Evolutionary conservation across 257 asterid species (phyloP).

Genomic region (Solanum piurae): DNA sequence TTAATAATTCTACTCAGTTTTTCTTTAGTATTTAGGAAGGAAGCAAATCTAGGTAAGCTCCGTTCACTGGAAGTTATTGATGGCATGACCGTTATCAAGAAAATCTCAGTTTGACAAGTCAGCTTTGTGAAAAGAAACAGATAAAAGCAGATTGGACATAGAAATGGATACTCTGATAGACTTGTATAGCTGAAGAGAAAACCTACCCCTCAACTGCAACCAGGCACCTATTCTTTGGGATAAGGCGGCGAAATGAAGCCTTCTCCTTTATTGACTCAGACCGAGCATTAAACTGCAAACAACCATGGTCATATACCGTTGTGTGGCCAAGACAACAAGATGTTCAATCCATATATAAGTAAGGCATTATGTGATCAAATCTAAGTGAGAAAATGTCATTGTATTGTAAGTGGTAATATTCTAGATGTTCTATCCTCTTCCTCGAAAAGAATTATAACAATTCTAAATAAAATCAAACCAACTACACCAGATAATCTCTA

Average conservation of each 20-base stretch:
- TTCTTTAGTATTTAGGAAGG: background rate
- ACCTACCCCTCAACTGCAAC: conserved; percentile 85
- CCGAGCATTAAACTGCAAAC: conserved; percentile 81
- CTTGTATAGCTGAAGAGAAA: background rate
- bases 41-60: background rate
- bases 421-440: background rate
- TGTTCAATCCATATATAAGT: background rate
- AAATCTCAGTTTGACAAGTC: background rate
- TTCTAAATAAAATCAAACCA: background rate
- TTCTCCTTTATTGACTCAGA: conserved; percentile 70
- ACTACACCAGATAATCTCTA: background rate
- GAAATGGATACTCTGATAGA: background rate
- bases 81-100: background rate
- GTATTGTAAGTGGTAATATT: background rate
- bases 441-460: background rate
- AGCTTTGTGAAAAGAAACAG: background rate
- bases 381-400: background rate
- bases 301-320: conserved; percentile 2
- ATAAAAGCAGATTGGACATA: background rate
- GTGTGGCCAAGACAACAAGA: background rate
- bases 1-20: background rate
- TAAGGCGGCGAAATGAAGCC: conserved; percentile 84
- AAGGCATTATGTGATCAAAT: background rate
- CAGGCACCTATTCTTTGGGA: conserved; percentile 74
- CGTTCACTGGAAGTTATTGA: background rate